Evolutionary conservation across 2,329 filamentous ascomycete genomes (phyloP).

Genomic region (Ampelomyces quisqualis): DNA sequence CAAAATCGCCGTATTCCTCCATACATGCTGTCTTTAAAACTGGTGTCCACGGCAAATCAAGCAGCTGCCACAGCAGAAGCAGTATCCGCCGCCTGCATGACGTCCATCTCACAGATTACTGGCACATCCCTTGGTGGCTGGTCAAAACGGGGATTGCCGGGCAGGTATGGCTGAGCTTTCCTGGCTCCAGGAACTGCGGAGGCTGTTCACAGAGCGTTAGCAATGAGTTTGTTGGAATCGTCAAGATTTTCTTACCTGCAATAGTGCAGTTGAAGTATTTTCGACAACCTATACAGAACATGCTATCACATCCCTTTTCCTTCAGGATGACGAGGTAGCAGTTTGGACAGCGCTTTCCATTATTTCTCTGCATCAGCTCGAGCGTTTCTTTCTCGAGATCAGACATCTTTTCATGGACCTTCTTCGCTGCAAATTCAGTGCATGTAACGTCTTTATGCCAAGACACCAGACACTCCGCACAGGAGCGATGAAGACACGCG

Average conservation of each 20-base stretch:
- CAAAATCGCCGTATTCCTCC: too few species aligned
- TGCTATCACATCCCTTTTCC: conserved; percentile 30
- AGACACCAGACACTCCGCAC: conserved; percentile 22
- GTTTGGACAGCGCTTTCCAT: conserved; percentile 33
- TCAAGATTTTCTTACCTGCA: conserved; percentile 9
- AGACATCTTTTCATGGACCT: conserved; percentile 24
- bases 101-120: conserved; percentile 3
- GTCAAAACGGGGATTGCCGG: conserved; percentile 1
- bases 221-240: conserved; percentile 1
- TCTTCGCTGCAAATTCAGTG: conserved; percentile 19
- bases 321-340: conserved; percentile 36
- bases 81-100: too few species aligned
- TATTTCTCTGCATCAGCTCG: conserved; percentile 24
- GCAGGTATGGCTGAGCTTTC: conserved; percentile 10
- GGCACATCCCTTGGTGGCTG: not conserved
- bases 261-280: conserved; percentile 32
- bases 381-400: conserved; percentile 25
- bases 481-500: conserved; percentile 21
- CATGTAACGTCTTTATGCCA: conserved; percentile 32
- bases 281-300: conserved; percentile 26
- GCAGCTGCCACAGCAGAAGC: too few species aligned
- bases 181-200: conserved; percentile 22
- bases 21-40: too few species aligned
- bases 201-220: conserved; percentile 1
- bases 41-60: too few species aligned